Base-by-base conservation (phyloP, 1,284 basidiomycete species). In the Chondrostereum purpureum region DNA sequence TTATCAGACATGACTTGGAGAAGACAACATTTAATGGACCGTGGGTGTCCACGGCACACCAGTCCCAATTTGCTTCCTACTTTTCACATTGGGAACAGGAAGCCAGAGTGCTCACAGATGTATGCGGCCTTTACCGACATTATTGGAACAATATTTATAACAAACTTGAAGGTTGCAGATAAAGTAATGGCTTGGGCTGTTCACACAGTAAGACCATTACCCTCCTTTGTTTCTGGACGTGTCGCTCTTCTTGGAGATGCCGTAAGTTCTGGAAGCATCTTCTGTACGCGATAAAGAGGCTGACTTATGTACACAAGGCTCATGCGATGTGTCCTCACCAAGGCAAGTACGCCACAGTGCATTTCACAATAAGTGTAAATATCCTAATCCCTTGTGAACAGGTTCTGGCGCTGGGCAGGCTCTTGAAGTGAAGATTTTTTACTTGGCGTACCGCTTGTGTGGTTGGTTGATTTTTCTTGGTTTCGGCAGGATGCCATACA, bases 231-330 rank as follows among this genome's bases (percentile, higher is more conserved):
- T 2, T 54, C 56, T 10, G 66, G 62, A 0, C 54, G 61, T 1
- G 63, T 73, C 13, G 66, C 68, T 3, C 51, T 77, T 4, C 45
- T 73, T 4, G 75, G 75, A 1, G 74, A 77, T 55, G 68, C 75
- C 0, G 73, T 69, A 48, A 34, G 63, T 42, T 14, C 56, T 55
- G 43, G 20, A 40, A 23, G 23, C 27, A 19, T 42, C 14, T 10
- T 20, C 20, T 36, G 31, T 16, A 12, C 17, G 14, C 31, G 13
- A 40, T n/a, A n/a, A n/a, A n/a, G n/a, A n/a, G 20, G 35, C 31
- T 33, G 11, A 6, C 43, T 42, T 31, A 40, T 40, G 8, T 18
- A 24, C 17, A 19, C 12, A 16, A 67, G 64, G 65, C 62, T 18
- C 67, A 69, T 49, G 66, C 67, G 2, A 67, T 68, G 65, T 58